Conservation (phyloP, 225 moss, liverwort and hornwort genomes). For the Pleurozium schreberi region DNA sequence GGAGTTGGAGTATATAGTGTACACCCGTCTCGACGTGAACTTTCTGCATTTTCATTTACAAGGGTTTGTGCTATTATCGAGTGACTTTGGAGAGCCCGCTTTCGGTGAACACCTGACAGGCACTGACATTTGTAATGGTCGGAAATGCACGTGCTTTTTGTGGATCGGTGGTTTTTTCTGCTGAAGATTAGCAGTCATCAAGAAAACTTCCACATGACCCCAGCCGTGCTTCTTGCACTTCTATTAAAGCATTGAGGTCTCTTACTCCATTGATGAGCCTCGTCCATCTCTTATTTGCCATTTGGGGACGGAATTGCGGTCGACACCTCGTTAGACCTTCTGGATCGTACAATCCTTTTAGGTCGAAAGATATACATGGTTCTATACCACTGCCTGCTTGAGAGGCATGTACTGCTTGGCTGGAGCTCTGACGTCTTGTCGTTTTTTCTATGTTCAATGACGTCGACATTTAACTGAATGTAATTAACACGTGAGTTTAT, state of each 20-base stretch:
- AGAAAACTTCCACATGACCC: neutral
- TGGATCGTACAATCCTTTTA: neutral
- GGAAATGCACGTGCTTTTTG: neutral
- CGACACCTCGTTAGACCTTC: neutral
- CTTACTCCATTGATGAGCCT: neutral
- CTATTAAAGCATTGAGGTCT: neutral
- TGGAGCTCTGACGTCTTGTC: slow-evolving; percentile 11
- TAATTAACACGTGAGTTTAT: slow-evolving; percentile 18
- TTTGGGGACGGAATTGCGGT: neutral
- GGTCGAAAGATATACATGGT: neutral
- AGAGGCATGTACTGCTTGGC: neutral
- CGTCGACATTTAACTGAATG: slow-evolving; percentile 13
- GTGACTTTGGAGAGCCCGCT: neutral
- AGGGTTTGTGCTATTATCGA: neutral
- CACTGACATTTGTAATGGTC: neutral
- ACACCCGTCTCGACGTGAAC: neutral
- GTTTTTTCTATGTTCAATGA: neutral
- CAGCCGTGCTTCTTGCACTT: neutral
- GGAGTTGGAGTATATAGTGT: neutral
- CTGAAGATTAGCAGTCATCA: neutral
- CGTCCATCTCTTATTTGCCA: neutral
- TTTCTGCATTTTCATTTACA: neutral
- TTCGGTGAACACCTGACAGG: neutral
- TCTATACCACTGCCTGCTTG: neutral
- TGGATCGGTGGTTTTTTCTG: neutral